Percentiles rank a stretch among this genome's conserved stretches.
These are phyloP conservation scores for Chaetoceros muelleri DNA, from an alignment of 108 stramenopile genomes.

Conservation along the genomic window DNA sequence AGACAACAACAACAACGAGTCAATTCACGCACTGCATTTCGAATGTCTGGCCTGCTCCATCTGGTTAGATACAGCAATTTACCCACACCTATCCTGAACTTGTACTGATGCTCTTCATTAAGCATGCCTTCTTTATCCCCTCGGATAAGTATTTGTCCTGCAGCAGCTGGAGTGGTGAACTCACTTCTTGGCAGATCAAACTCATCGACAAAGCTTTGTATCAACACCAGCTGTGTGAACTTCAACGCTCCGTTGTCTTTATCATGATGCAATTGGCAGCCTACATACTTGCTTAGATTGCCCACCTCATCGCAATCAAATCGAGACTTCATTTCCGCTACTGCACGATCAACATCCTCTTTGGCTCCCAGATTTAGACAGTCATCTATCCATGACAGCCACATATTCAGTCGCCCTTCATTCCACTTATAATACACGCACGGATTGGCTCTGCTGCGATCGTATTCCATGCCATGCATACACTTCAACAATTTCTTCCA, in stretches of 20 bases:
- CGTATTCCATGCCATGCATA: neutral
- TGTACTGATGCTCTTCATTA: no score
- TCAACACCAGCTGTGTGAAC: constrained; percentile 29
- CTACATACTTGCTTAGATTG: constrained; percentile 23
- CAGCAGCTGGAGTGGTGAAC: neutral
- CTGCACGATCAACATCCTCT: constrained; percentile 1
- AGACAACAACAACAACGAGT: no score
- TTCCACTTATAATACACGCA: constrained; percentile 19
- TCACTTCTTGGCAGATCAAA: constrained; percentile 7
- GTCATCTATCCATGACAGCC: constrained; percentile 29
- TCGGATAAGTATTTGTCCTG: constrained; percentile 4
- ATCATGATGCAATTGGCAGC: constrained; percentile 17
- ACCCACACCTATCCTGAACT: constrained; percentile 14
- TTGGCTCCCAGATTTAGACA: constrained; percentile 9
- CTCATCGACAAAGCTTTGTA: constrained; percentile 23
- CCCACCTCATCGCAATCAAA: constrained; percentile 26
- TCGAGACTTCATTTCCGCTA: constrained; percentile 4
- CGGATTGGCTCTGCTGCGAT: constrained; percentile 12
- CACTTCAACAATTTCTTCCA: constrained; percentile 8
- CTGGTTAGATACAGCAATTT: constrained; percentile 18
- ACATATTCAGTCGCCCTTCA: no score
- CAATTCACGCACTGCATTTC: constrained; percentile 23
- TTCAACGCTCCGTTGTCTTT: constrained; percentile 1
- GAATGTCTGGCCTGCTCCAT: constrained; percentile 15
- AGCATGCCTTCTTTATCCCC: neutral